phyloP scores from a whole-genome alignment of 768 basidiomycete genomes.

The Pleurotus salmoneostramineus region DNA sequence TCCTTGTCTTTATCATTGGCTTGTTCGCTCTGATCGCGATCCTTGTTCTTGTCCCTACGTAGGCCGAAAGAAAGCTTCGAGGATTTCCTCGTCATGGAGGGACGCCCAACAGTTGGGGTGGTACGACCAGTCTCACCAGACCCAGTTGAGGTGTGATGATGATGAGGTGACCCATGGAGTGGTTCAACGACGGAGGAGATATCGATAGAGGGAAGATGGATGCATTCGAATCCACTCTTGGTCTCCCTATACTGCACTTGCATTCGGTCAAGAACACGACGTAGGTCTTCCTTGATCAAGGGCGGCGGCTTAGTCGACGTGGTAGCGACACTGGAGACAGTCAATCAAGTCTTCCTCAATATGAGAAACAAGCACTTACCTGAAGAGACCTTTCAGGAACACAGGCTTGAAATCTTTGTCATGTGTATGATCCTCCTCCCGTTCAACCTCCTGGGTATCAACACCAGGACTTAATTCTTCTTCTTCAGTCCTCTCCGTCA shows the following conservation, averaged over 20 bases:
- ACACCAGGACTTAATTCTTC: conserved; percentile 21
- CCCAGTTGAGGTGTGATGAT: conserved; percentile 39
- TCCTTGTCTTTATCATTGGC: conserved; percentile 36
- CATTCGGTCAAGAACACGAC: conserved; percentile 86
- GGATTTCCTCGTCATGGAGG: conserved; percentile 65
- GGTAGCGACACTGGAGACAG: conserved; percentile 72
- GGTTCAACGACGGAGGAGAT: conserved; percentile 61
- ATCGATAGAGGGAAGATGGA: conserved; percentile 93
- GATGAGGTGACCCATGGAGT: conserved; percentile 22
- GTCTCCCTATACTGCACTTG: conserved; percentile 92
- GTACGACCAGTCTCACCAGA: conserved; percentile 45
- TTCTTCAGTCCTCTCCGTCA: conserved; percentile 38
- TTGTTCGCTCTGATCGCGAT: conserved; percentile 38
- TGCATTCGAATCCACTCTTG: conserved; percentile 92
- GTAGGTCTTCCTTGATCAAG: conserved; percentile 80
- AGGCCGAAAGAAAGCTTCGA: conserved; percentile 77
- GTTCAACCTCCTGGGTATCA: conserved; percentile 38
- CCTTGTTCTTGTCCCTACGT: conserved; percentile 50
- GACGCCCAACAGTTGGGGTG: conserved; percentile 33
- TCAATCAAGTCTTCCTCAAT: conserved; percentile 3
- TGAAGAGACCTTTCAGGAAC: conserved; percentile 94
- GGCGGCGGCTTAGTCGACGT: conserved; percentile 87
- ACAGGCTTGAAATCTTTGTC: conserved; percentile 90
- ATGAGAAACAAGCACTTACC: conserved; percentile 38
- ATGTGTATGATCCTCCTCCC: conserved; percentile 41